Evolutionary conservation across 1,284 basidiomycete genomes (phyloP), one percentile per base, ranked within the genome.

Genomic region (Entoloma clypeatum): DNA sequence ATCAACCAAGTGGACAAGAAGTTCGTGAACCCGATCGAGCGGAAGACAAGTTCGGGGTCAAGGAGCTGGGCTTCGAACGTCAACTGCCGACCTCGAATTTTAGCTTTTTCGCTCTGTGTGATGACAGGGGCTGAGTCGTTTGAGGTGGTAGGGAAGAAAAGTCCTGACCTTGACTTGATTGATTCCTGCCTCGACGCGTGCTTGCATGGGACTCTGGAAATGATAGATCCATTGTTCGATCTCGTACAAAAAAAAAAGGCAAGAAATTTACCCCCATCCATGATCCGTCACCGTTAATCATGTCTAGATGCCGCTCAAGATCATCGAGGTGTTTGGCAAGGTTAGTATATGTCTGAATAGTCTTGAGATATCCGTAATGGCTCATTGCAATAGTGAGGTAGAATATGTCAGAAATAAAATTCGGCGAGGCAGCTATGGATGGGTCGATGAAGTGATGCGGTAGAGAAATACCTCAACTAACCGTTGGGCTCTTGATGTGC

Each of bases 321-420:
- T 91, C 92, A 8, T 86, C 81, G 10, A 85, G 59, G 47, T 90
- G 81, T 57, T 86, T 86, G 26, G 72, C 73, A 25, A 86, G 72
- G 35, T 79, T 79, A 28, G 81, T 80, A 49, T 82, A 83, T 6
- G 77, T 81, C 31, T 81, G 80, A 33, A 93, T 81, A 0, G 90
- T 90, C 57, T 80, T 84, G 53, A 86, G 73, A 45, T 89, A 77
- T 1, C 92, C 93, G 41, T 92, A 84, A 61, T 96, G 92, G 45
- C 86, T 84, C 68, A 86, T 84, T 0, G 90, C 82, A 44, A 89
- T 76, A 7, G 84, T 74, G 26, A 98, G 71, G 69, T 88, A 98
- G 69, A 96, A 99, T 8, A 96, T 79, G 41, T 98, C 87, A 1
- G 94, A 93, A 51, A 99, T 94, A 65, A 99, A 99, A 62, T 96